phyloP scores from a whole-genome alignment of 73 alveolate genomes.

The Stentor coeruleus region DNA sequence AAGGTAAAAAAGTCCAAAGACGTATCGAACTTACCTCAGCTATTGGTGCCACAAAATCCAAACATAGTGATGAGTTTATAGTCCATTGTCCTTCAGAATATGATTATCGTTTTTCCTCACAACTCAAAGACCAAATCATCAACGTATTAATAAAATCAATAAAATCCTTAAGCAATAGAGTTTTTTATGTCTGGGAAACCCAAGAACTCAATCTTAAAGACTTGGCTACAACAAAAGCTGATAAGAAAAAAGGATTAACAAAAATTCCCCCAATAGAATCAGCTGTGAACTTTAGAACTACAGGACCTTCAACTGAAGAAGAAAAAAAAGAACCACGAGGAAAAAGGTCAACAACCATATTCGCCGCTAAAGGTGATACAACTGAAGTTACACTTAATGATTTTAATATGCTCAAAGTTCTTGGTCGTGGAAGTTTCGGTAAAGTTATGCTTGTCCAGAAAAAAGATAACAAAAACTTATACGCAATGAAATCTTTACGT shows the following conservation, averaged over 20 bases:
- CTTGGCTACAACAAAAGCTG: constrained; percentile 44
- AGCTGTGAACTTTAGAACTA: neutral
- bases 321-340: constrained; percentile 46
- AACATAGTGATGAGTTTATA: constrained; percentile 58
- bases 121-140: constrained; percentile 46
- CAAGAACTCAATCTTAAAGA: constrained; percentile 39
- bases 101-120: constrained; percentile 58
- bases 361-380: constrained; percentile 65
- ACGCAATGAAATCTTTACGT: neutral
- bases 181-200: constrained; percentile 22
- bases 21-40: constrained; percentile 32
- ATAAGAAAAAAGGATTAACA: constrained; percentile 41
- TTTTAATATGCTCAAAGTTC: neutral
- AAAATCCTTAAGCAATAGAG: constrained; percentile 14
- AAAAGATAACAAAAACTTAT: neutral
- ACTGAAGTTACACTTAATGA: constrained; percentile 55
- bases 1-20: constrained; percentile 41
- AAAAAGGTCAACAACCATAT: neutral
- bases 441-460: neutral
- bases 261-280: constrained; percentile 41
- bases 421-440: neutral
- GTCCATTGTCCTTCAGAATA: constrained; percentile 74
- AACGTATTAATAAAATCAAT: constrained; percentile 10
- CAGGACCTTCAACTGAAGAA: constrained; percentile 29
- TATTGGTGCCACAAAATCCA: constrained; percentile 36